A percentile compares a stretch with the other conserved stretches of the same genome.
phyloP scores from a whole-genome alignment of 441 rosid species.

The Macaranga tanarius region DNA sequence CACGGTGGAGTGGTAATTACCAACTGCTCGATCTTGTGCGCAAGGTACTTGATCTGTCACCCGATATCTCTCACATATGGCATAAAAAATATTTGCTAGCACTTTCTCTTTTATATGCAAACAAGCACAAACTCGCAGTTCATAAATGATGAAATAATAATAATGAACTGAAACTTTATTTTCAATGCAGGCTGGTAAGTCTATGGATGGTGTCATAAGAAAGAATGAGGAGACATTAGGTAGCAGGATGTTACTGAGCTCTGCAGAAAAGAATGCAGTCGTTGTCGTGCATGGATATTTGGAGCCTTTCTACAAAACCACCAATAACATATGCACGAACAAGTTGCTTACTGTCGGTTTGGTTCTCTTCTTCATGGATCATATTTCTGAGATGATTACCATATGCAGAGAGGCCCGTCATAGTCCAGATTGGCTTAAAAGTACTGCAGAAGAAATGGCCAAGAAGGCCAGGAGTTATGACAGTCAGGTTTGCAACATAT shows the following conservation, averaged over 20 bases:
- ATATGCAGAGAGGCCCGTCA: constrained; percentile 66
- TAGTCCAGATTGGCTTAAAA: constrained; percentile 78
- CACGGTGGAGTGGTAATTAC: constrained; percentile 87
- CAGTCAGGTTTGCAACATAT: constrained; percentile 70
- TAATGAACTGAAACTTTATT: constrained; percentile 18
- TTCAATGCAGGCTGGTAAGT: constrained; percentile 65
- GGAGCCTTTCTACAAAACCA: constrained; percentile 84
- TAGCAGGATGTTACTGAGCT: constrained; percentile 47
- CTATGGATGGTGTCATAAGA: constrained; percentile 71
- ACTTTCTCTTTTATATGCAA: not conserved
- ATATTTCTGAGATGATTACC: constrained; percentile 75
- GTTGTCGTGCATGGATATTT: constrained; percentile 59
- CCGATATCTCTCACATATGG: constrained; percentile 3
- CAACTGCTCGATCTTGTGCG: constrained; percentile 80
- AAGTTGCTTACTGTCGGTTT: constrained; percentile 75
- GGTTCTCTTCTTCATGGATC: constrained; percentile 93
- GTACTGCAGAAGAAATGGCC: constrained; percentile 79
- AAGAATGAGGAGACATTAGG: constrained; percentile 63
- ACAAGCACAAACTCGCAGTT: not conserved
- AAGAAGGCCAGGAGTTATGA: constrained; percentile 73
- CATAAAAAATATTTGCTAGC: constrained; percentile 1
- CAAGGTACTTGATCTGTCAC: constrained; percentile 48
- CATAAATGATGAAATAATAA: not conserved
- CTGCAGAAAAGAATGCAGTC: constrained; percentile 66
- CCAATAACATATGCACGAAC: constrained; percentile 69